Base-by-base conservation (phyloP, 2,329 filamentous ascomycete species). In the Hypoxylon sp. region DNA sequence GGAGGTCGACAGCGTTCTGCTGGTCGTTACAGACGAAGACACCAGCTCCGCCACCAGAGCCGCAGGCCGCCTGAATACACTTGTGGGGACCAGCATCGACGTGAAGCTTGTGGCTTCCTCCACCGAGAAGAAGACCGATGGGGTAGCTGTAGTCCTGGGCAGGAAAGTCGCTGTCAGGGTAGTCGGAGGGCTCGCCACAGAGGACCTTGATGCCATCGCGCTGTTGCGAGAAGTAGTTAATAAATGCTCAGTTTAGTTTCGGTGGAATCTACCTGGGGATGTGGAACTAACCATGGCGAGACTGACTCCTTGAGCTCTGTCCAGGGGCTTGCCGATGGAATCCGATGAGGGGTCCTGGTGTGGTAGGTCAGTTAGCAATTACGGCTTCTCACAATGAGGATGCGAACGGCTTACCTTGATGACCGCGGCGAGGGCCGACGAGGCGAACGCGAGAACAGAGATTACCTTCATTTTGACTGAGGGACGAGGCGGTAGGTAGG, bases 21-120 rank as follows among this genome's bases (percentile, higher is more conserved):
- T 62, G 4, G 21, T 71, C 69, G 32, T 67, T 69, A 60, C 69
- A 71, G 57, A 71, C 24, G 52, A 48, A 37, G 50, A 69, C 69
- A 39, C 69, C 69, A 0, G 66, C 66, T 2, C 66, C 66, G 11
- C 56, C 50, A 10, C 17, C 21, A n/a, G 24, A 8, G 15, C 47
- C 47, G 32, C 69, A 71, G 15, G 63, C 48, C 1, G 55, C 66
- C 31, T 65, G 56, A 27, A 31, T 53, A 42, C 63, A 71, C n/a
- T 56, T 62, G 17, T 1, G 3, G 2, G 69, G 69, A 13, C 69
- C 69, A 10, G 63, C 56, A 3, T 65, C 63, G 50, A 69, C 29
- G 27, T 69, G 63, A 19, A 71, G n/a, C 2, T 21, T 11, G 1
- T 19, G 11, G 35, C 6, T 19, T 13, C 50, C 63, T 2, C 44